Conservation (phyloP, 192 early-diverging fungal genomes). For the Martensiomyces pterosporus region DNA sequence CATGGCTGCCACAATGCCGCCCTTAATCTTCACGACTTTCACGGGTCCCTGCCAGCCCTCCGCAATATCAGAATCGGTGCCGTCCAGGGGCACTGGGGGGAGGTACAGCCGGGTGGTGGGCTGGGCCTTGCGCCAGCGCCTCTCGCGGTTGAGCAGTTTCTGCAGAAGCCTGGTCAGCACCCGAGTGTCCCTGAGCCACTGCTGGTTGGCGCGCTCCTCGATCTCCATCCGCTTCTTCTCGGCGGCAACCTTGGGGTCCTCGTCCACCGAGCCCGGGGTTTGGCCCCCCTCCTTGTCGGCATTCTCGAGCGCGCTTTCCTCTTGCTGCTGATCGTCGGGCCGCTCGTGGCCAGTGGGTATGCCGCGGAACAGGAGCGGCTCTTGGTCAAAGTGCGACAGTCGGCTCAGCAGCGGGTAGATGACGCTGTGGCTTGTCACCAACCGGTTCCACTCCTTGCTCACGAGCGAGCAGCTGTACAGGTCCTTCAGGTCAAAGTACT, state of each 20-base stretch:
- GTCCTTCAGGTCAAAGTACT: conserved; percentile 12
- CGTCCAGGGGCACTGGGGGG: conserved; percentile 41
- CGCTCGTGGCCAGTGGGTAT: conserved; percentile 21
- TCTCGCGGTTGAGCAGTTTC: conserved; percentile 39
- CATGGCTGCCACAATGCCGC: conserved; percentile 26
- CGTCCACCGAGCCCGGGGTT: neutral
- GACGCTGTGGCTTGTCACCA: conserved; percentile 25
- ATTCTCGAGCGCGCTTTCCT: neutral
- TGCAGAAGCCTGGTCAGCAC: conserved; percentile 27
- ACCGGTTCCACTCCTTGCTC: conserved; percentile 17
- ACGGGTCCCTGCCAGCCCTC: conserved; percentile 42
- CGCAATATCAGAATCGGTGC: conserved; percentile 28
- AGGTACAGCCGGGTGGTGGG: conserved; percentile 31
- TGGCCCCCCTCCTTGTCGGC: neutral
- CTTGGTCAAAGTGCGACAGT: conserved; percentile 45
- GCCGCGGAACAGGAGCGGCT: conserved; percentile 37
- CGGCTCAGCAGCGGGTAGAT: conserved; percentile 24
- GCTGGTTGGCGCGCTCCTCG: conserved; percentile 34
- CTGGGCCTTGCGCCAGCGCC: conserved; percentile 22
- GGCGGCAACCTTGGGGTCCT: conserved; percentile 3
- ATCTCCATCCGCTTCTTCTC: conserved; percentile 5
- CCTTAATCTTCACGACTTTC: conserved; percentile 34
- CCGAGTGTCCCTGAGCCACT: conserved; percentile 34
- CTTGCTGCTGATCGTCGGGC: conserved; percentile 1
- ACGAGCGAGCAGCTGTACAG: conserved; percentile 37